Conservation (phyloP, 257 asterid species). For the Lycium ferocissimum region DNA sequence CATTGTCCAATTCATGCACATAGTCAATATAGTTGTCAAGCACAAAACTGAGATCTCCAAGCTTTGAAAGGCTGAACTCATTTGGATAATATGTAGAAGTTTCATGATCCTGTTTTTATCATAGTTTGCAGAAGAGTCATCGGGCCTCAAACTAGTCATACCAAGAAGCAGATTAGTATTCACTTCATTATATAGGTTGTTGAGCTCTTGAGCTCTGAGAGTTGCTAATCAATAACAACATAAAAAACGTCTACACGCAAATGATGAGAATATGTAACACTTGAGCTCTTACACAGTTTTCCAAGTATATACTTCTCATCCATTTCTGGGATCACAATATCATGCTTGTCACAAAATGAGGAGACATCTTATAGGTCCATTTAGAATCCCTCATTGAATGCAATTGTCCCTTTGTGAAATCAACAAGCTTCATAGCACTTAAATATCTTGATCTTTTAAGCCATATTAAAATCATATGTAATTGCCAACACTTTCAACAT, state of each 20-base stretch:
- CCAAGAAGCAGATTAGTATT: not conserved
- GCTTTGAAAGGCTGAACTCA: not conserved
- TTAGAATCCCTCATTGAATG: not conserved
- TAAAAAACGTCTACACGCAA: not conserved
- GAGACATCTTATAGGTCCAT: not conserved
- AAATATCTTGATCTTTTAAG: no score
- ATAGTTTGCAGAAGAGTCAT: not conserved
- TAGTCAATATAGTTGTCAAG: not conserved
- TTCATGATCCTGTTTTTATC: not conserved
- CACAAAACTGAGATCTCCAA: not conserved
- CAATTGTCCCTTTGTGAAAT: not conserved
- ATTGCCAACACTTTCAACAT: no score
- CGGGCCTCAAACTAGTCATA: not conserved
- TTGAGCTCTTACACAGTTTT: not conserved
- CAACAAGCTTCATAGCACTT: no score
- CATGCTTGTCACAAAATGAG: constrained; percentile 8
- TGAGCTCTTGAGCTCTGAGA: not conserved
- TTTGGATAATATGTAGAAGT: not conserved
- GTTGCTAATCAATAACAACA: not conserved
- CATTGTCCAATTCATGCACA: not conserved
- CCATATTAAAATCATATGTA: no score
- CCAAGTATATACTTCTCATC: not conserved
- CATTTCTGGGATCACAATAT: not conserved
- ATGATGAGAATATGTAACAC: not conserved
- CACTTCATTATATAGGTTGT: not conserved